These are phyloP conservation scores for Passalora sequoiae DNA, from an alignment of 2,329 filamentous ascomycete genomes.

Conservation along the genomic window DNA sequence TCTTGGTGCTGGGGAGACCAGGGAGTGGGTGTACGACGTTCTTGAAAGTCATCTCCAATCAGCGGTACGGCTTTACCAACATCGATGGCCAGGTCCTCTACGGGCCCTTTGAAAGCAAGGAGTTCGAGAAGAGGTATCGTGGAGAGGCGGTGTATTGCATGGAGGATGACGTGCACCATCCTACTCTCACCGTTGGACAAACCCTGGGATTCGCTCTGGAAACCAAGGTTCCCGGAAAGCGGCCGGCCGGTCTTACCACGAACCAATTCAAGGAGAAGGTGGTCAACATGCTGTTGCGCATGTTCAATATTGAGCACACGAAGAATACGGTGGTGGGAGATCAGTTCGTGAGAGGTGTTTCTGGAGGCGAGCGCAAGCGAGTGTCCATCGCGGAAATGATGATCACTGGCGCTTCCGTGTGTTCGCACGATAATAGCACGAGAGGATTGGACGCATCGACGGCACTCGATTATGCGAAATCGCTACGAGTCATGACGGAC, in stretches of 20 bases:
- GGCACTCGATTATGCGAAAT: conserved; percentile 47
- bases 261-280: conserved; percentile 71
- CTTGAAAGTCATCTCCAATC: conserved; percentile 51
- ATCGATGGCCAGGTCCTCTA: conserved; percentile 61
- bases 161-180: conserved; percentile 79
- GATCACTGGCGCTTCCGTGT: conserved; percentile 39
- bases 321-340: conserved; percentile 80
- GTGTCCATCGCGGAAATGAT: conserved; percentile 48
- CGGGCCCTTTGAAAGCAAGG: conserved; percentile 64
- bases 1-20: conserved; percentile 72
- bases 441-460: conserved; percentile 47
- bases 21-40: conserved; percentile 56
- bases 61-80: conserved; percentile 55
- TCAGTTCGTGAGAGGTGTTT: conserved; percentile 69
- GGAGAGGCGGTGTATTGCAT: conserved; percentile 83
- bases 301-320: conserved; percentile 93
- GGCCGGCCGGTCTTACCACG: conserved; percentile 68
- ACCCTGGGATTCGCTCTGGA: conserved; percentile 81
- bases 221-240: conserved; percentile 76
- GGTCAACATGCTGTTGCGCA: conserved; percentile 69
- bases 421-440: conserved; percentile 46
- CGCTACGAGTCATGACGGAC: conserved; percentile 61
- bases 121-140: conserved; percentile 66
- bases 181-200: conserved; percentile 81
- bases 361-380: conserved; percentile 47